These are phyloP conservation scores for Aquilaria sinensis DNA, from an alignment of 345 rosid species.

Conservation along the genomic window DNA sequence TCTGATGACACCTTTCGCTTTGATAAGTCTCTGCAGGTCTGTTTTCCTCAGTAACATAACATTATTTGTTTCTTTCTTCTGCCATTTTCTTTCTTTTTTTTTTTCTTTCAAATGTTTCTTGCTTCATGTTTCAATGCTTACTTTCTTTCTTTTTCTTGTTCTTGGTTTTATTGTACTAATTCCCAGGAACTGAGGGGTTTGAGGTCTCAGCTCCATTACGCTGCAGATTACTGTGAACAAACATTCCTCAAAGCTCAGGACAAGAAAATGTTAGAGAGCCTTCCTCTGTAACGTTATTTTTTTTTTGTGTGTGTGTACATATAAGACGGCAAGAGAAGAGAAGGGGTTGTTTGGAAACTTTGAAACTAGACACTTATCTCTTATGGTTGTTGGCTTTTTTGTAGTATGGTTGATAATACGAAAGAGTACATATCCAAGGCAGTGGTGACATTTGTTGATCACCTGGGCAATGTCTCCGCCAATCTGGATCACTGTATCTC, in stretches of 20 bases:
- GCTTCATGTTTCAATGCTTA: not conserved
- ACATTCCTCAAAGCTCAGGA: conserved; percentile 40
- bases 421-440: conserved; percentile 60
- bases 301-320: not conserved
- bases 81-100: not conserved
- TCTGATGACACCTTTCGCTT: conserved; percentile 29
- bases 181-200: conserved; percentile 54
- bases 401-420: conserved; percentile 55
- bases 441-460: conserved; percentile 59
- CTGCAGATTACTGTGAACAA: conserved; percentile 56
- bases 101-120: not conserved
- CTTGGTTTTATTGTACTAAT: not conserved
- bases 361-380: too few species aligned
- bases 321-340: too few species aligned
- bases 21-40: conserved; percentile 50
- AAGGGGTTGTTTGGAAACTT: too few species aligned
- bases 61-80: not conserved
- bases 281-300: not conserved
- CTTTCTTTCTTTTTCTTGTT: not conserved
- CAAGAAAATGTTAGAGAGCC: conserved; percentile 33
- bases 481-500: conserved; percentile 36
- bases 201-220: conserved; percentile 61
- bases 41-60: not conserved
- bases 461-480: conserved; percentile 54
- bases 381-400: not conserved